These are phyloP conservation scores for Fusarium albidum DNA, from an alignment of 2,329 filamentous ascomycete genomes.

Conservation along the genomic window DNA sequence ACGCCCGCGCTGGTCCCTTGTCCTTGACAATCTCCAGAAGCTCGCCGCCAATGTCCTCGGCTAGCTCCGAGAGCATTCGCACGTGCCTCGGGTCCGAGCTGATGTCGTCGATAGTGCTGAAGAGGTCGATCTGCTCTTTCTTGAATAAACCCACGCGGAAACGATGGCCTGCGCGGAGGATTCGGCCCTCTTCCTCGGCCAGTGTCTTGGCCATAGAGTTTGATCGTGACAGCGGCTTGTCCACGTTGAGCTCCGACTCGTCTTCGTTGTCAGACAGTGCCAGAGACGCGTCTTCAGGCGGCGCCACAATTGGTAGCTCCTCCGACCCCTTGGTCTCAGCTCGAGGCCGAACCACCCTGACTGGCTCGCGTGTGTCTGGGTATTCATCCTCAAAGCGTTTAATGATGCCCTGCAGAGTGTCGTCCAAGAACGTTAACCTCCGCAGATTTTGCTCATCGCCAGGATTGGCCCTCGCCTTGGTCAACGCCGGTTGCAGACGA, in stretches of 20 bases:
- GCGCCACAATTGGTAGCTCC: slow-evolving; percentile 34
- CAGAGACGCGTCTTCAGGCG: slow-evolving; percentile 46
- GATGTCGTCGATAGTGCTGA: slow-evolving; percentile 59
- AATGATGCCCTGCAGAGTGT: slow-evolving; percentile 90
- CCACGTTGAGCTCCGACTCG: slow-evolving; percentile 54
- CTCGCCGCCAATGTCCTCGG: slow-evolving; percentile 69
- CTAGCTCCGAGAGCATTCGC: slow-evolving; percentile 65
- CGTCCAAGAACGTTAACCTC: slow-evolving; percentile 85
- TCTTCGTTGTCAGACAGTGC: slow-evolving; percentile 58
- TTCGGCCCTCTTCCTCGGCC: slow-evolving; percentile 65
- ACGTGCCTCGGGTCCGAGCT: slow-evolving; percentile 59
- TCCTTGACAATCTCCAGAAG: slow-evolving; percentile 62
- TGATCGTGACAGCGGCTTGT: slow-evolving; percentile 56
- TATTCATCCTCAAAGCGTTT: slow-evolving; percentile 96
- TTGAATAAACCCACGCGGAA: slow-evolving; percentile 63
- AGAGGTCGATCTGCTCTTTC: slow-evolving; percentile 59
- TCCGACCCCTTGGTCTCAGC: slow-evolving; percentile 25
- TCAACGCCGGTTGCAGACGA: slow-evolving; percentile 83
- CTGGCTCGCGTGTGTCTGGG: slow-evolving; percentile 75
- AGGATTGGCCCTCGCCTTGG: slow-evolving; percentile 73
- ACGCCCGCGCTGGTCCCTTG: slow-evolving; percentile 67
- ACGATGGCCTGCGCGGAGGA: slow-evolving; percentile 63
- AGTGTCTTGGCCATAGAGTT: slow-evolving; percentile 63
- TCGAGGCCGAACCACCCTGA: slow-evolving; percentile 17
- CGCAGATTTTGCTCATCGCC: slow-evolving; percentile 81